phyloP scores from a whole-genome alignment of 495 filamentous ascomycete species.

The Talaromyces ruber region DNA sequence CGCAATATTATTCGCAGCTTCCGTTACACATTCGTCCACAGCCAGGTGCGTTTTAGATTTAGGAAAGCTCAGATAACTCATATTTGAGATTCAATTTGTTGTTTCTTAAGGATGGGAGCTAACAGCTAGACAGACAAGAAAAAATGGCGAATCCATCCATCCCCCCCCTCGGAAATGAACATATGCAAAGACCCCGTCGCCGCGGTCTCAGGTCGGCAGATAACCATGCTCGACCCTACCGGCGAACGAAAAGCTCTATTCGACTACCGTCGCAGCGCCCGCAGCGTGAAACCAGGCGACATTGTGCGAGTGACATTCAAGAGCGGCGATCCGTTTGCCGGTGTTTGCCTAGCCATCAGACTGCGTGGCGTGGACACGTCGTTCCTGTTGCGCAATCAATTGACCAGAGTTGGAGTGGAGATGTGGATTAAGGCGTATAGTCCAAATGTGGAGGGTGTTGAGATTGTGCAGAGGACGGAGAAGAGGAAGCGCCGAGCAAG shows the following conservation, averaged over 20 bases:
- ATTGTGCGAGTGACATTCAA: conserved; percentile 80
- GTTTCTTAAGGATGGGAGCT: no score
- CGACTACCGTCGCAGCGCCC: conserved; percentile 57
- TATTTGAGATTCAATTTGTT: no score
- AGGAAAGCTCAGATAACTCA: not conserved
- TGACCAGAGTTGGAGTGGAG: conserved; percentile 84
- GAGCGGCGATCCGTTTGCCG: conserved; percentile 82
- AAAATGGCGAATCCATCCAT: conserved; percentile 29
- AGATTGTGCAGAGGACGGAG: conserved; percentile 78
- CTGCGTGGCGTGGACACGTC: conserved; percentile 78
- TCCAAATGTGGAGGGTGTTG: conserved; percentile 81
- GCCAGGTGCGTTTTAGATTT: conserved; percentile 19
- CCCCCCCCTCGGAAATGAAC: conserved; percentile 35
- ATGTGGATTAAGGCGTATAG: conserved; percentile 95
- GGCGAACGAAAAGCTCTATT: conserved; percentile 77
- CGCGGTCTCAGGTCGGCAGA: conserved; percentile 53
- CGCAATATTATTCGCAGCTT: conserved; percentile 34
- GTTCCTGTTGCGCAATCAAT: conserved; percentile 71
- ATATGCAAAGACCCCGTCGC: conserved; percentile 53
- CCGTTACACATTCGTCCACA: conserved; percentile 28
- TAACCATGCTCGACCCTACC: conserved; percentile 69
- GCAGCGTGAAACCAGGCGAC: conserved; percentile 72
- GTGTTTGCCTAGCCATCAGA: conserved; percentile 77
- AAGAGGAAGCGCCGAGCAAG: conserved; percentile 83
- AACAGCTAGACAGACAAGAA: no score